Evolutionary conservation across 1,284 basidiomycete genomes (phyloP), one percentile per base, ranked within the genome.

Genomic region (Cutaneotrichosporon cavernicola): DNA sequence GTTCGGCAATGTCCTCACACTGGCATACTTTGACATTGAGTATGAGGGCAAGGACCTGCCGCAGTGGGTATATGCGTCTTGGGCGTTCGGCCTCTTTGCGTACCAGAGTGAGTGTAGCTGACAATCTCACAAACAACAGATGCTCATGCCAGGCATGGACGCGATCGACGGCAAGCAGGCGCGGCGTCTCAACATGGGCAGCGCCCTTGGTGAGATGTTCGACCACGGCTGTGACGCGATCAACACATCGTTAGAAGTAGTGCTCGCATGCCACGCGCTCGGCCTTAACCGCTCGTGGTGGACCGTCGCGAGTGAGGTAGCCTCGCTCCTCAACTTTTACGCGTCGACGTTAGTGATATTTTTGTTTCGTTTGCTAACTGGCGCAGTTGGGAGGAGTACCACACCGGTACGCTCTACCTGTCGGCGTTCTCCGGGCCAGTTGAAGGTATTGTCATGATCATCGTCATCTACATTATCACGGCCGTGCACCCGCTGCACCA

Each of bases 361-460:
- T 5, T 26, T 18, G 26, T 30, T 2, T 26, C 11, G 16, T 8
- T 31, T 13, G 9, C 56, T 47, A 58, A 57, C 56, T 38, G 21
- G 16, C 18, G 16, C 56, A 58, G 56, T 4, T 98, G 96, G 96
- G 96, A 99, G 76, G 96, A 99, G 80, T 96, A 91, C 74, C 90
- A 99, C 79, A 99, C 96, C 1, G 91, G 91, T 31, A 88, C 89
- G 67, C 83, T 97, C 7, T 97, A 88, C 82, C 87, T 97, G 18
- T 92, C 92, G n/a, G 87, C 89, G 32, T 97, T 97, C 80, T 96
- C 92, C 10, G 96, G 96, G 0, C 96, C 96, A 0, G 92, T 98
- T 2, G 96, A 98, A 80, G 96, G 96, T 10, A 97, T 99, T 72
- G 81, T 99, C 57, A 86, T 98, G 79, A 89, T 98, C 65, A 85